Conservation (phyloP, 805 yeast genomes). For the Candida gorgasii region DNA sequence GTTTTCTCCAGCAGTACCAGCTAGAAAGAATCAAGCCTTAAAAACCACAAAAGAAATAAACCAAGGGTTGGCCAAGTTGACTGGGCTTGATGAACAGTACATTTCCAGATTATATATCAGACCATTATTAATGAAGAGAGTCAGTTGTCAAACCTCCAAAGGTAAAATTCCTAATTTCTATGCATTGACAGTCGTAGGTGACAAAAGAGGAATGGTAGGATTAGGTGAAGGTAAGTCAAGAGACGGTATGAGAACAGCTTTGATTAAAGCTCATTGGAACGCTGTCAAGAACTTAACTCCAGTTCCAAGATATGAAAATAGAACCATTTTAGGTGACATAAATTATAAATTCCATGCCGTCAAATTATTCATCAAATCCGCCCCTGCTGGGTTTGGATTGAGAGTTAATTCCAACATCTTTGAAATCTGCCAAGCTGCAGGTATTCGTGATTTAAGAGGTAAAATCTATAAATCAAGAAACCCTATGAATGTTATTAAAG, state of each 20-base stretch:
- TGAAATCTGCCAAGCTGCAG: constrained; percentile 90
- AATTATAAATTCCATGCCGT: constrained; percentile 87
- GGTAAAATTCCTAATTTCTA: constrained; percentile 85
- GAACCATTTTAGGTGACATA: constrained; percentile 86
- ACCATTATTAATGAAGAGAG: constrained; percentile 73
- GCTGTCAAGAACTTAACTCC: constrained; percentile 83
- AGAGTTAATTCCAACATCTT: constrained; percentile 88
- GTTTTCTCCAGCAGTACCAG: constrained; percentile 25
- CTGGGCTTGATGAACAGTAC: constrained; percentile 66
- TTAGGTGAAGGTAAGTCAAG: constrained; percentile 93
- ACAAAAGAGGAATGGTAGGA: constrained; percentile 90
- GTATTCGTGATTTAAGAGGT: constrained; percentile 90
- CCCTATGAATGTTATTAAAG: constrained; percentile 91
- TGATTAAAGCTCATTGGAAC: constrained; percentile 85
- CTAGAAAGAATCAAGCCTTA: constrained; percentile 15
- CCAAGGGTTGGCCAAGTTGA: constrained; percentile 56
- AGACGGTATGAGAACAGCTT: constrained; percentile 71
- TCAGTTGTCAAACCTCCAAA: constrained; percentile 87
- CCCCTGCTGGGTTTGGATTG: constrained; percentile 92
- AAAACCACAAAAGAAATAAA: constrained; percentile 39
- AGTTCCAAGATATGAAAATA: constrained; percentile 84
- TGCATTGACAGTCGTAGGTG: constrained; percentile 88
- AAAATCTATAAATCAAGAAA: constrained; percentile 92
- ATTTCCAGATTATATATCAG: constrained; percentile 62
- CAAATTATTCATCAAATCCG: constrained; percentile 74